Evolutionary conservation across 2,329 filamentous ascomycete genomes (phyloP).

Genomic region (Dryadomyces quercus-mongolicae): DNA sequence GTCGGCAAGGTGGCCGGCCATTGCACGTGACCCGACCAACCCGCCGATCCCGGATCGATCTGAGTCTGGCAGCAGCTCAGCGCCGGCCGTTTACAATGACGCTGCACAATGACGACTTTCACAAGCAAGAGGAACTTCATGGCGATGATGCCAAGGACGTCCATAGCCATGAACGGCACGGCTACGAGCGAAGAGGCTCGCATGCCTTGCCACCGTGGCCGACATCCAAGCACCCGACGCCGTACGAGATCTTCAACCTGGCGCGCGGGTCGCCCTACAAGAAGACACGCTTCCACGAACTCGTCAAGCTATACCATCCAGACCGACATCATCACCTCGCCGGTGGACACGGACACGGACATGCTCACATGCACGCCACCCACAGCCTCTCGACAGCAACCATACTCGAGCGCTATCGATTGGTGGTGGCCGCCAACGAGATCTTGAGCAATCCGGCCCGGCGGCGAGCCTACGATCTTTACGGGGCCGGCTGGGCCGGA

Average conservation of each 20-base stretch:
- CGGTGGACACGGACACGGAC: background rate
- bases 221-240: slow-evolving; percentile 47
- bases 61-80: background rate
- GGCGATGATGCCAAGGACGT: too few species aligned
- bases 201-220: slow-evolving; percentile 29
- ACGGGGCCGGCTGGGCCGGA: slow-evolving; percentile 67
- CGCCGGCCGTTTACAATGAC: background rate
- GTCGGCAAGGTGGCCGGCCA: background rate
- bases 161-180: background rate
- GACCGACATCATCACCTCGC: slow-evolving; percentile 42
- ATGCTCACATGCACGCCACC: slow-evolving; percentile 16
- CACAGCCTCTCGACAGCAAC: slow-evolving; percentile 42
- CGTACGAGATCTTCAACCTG: slow-evolving; percentile 75
- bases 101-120: background rate
- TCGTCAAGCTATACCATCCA: slow-evolving; percentile 94
- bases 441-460: slow-evolving; percentile 74
- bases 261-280: slow-evolving; percentile 53
- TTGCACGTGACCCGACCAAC: background rate
- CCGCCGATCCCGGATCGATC: background rate
- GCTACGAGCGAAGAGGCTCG: background rate
- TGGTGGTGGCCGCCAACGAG: slow-evolving; percentile 78
- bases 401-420: slow-evolving; percentile 77
- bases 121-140: background rate
- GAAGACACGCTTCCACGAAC: slow-evolving; percentile 74
- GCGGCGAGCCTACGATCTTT: slow-evolving; percentile 69